Conservation (phyloP, 2,329 filamentous ascomycete species). For the Beauveria asiatica region DNA sequence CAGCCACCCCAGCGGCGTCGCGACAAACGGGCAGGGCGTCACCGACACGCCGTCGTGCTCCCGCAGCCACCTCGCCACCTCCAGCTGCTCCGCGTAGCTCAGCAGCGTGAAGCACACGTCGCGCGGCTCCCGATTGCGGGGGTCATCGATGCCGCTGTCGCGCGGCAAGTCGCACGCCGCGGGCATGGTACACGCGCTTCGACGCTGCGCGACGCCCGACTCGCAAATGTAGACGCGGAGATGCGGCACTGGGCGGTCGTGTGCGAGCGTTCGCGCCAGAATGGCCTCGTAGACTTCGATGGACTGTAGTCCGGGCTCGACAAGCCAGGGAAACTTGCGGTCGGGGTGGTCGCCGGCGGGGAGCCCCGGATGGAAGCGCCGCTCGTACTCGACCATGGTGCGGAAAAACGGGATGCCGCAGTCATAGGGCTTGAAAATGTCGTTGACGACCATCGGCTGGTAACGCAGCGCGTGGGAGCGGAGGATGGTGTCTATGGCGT, state of each 20-base stretch:
- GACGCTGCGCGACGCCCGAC: not conserved
- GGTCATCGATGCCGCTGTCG: not conserved
- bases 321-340: not conserved
- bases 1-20: not conserved
- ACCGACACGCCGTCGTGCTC: not conserved
- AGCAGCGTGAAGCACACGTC: conserved; percentile 2
- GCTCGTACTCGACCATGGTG: not conserved
- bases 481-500: not conserved
- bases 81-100: not conserved
- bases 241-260: too few species aligned
- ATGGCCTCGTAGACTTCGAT: not conserved
- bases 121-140: not conserved
- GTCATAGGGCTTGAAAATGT: not conserved
- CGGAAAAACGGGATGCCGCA: not conserved
- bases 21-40: not conserved
- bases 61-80: not conserved
- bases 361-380: not conserved
- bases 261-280: not conserved
- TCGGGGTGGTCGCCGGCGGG: not conserved
- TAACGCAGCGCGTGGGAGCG: not conserved
- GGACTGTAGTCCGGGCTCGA: not conserved
- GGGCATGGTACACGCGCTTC: not conserved
- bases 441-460: not conserved
- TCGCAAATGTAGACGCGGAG: not conserved
- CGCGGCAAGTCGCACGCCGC: not conserved